Base-by-base conservation (phyloP, 352 stramenopile genomes). In the Globisporangium takayamanum region DNA sequence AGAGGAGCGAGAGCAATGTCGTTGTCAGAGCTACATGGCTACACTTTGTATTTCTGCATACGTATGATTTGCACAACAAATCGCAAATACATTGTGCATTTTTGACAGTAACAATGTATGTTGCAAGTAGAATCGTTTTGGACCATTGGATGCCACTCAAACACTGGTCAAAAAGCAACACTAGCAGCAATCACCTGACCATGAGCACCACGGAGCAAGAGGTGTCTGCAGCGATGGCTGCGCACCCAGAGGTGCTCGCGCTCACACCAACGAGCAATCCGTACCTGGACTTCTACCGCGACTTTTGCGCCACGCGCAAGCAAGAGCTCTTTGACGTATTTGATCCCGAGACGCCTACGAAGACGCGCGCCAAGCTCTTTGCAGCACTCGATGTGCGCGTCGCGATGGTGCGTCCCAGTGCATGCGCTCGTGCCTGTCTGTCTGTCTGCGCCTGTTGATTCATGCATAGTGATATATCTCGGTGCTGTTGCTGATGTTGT, bases 201-300 rank as follows among this genome's bases (percentile, higher is more conserved):
- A 46, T 20, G 41, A 46, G 41, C 41, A 14, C 6, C 41, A 8
- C 41, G 41, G 41, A 62, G 22, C 45, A 67, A 47, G 28, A 33
- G 28, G 28, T 5, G 28, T 33, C 28, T 6, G 39, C 50, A n/a
- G 56, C 37, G 18, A 26, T 20, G 26, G 64, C 67, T 30, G 56
- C 20, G 59, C 63, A 51, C 16, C 6, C 47, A 41, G 70, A 72
- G 57, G 62, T 66, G 47, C 46, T 87, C 53, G 71, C 74, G 57
- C 69, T 90, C 42, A 88, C 74, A 45, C 45, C 74, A 0, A 78
- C 67, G 33, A 91, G 78, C 68, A 94, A 94, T 44, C 84, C 84
- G 68, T 94, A 94, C 69, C 59, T 94, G 67, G 73, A 89, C 53
- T 89, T 88, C 69, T 91, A 88, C 58, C 59, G 69, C 57, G 73